A percentile compares a stretch with the other conserved stretches of the same genome.
Conservation (phyloP, 2,329 filamentous ascomycete genomes). For the Hirsutella rhossiliensis region DNA sequence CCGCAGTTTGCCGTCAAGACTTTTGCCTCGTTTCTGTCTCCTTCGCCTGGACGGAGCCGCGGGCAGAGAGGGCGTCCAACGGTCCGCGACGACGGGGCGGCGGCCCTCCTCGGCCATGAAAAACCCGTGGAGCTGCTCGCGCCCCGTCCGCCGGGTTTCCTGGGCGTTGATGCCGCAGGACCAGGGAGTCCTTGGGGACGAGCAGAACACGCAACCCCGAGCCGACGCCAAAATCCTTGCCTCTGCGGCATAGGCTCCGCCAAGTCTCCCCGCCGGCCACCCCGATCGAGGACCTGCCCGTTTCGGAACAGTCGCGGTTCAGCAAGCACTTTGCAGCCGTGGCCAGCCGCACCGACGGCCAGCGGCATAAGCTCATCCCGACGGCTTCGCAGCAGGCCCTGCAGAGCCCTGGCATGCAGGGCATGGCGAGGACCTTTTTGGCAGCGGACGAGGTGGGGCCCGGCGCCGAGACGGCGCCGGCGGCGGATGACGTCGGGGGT, state of each 20-base stretch:
- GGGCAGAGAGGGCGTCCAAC: constrained; percentile 4
- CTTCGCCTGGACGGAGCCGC: constrained; percentile 28
- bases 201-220: background rate
- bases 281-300: constrained; percentile 20
- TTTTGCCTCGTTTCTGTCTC: constrained; percentile 39
- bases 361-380: constrained; percentile 24
- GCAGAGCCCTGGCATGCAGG: constrained; percentile 11
- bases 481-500: background rate
- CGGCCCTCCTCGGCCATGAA: constrained; percentile 19
- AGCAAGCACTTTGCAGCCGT: constrained; percentile 34
- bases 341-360: constrained; percentile 19
- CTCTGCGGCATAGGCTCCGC: constrained; percentile 8
- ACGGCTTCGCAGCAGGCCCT: constrained; percentile 24
- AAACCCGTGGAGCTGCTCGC: constrained; percentile 17
- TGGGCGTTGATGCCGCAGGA: constrained; percentile 18
- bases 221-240: constrained; percentile 1
- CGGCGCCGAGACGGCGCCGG: background rate
- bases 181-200: background rate
- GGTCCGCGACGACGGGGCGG: constrained; percentile 8
- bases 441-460: constrained; percentile 9
- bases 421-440: constrained; percentile 14
- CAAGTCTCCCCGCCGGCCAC: constrained; percentile 29
- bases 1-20: constrained; percentile 36
- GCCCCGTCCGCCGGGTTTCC: constrained; percentile 19
- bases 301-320: constrained; percentile 20